Evolutionary conservation across 2,329 filamentous ascomycete species (phyloP).

Genomic region (Sphaceloma murrayae): DNA sequence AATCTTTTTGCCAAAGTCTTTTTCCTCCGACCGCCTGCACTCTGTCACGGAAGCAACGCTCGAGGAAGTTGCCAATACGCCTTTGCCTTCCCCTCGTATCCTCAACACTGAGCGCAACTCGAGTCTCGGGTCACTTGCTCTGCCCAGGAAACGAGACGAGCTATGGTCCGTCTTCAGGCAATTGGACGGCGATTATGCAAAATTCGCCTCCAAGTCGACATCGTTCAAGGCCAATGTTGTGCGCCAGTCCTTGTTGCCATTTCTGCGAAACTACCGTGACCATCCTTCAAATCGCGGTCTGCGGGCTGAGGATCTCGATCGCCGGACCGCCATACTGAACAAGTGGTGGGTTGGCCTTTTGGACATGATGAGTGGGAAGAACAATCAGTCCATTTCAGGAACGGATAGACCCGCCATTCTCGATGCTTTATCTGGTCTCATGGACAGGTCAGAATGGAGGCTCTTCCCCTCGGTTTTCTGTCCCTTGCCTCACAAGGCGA

Average conservation of each 20-base stretch:
- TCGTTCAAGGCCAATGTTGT: conserved; percentile 67
- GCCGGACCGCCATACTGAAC: conserved; percentile 67
- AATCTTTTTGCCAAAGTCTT: conserved; percentile 39
- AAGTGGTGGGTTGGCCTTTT: conserved; percentile 84
- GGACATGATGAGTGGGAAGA: conserved; percentile 68
- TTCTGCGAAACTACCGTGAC: conserved; percentile 59
- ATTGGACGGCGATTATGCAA: conserved; percentile 60
- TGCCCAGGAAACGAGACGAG: conserved; percentile 55
- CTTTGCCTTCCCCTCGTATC: conserved; percentile 23
- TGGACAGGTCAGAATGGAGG: conserved; percentile 84
- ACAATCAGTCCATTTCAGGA: conserved; percentile 67
- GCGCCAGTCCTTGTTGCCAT: conserved; percentile 62
- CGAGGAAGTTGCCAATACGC: conserved; percentile 31
- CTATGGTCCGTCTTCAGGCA: conserved; percentile 58
- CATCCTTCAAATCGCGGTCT: conserved; percentile 58
- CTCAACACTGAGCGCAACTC: conserved; percentile 14
- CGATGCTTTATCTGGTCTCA: conserved; percentile 69
- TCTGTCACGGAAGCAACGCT: conserved; percentile 28
- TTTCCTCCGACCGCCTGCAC: conserved; percentile 40
- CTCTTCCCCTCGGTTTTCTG: conserved; percentile 59
- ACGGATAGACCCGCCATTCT: conserved; percentile 75
- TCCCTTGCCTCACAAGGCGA: conserved; percentile 48
- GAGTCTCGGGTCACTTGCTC: conserved; percentile 22
- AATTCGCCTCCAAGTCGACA: conserved; percentile 65
- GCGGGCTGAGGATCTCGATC: conserved; percentile 71